Conservation (phyloP, 768 basidiomycete species). For the Russula foetens region DNA sequence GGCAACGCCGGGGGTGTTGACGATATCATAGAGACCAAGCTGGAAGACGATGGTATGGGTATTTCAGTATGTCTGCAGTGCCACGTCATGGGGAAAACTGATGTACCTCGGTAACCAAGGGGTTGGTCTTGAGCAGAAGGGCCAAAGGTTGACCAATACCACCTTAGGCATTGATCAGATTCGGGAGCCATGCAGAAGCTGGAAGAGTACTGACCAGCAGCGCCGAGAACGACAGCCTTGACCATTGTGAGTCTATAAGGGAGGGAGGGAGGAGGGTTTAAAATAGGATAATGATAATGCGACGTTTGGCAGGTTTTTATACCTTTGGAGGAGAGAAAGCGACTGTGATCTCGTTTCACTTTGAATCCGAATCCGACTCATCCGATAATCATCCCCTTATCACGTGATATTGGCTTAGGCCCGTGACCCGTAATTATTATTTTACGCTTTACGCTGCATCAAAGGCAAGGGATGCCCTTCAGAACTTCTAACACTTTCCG, state of each 20-base stretch:
- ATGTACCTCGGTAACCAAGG: constrained; percentile 65
- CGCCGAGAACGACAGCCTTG: constrained; percentile 94
- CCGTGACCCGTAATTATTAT: too few species aligned
- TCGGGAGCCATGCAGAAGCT: background rate
- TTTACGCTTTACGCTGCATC: too few species aligned
- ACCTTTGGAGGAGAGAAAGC: background rate
- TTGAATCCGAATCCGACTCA: too few species aligned
- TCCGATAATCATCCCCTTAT: background rate
- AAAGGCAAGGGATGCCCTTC: background rate
- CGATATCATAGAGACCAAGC: constrained; percentile 93
- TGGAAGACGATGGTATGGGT: constrained; percentile 24
- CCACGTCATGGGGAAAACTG: background rate
- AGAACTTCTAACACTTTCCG: background rate
- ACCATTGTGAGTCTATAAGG: constrained; percentile 32
- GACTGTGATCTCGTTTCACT: background rate
- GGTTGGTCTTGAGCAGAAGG: constrained; percentile 83
- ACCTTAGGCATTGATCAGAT: constrained; percentile 37
- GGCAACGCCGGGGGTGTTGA: constrained; percentile 95
- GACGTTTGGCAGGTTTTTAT: background rate
- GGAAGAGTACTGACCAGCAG: constrained; percentile 54
- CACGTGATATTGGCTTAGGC: background rate
- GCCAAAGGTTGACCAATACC: constrained; percentile 97
- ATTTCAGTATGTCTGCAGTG: background rate
- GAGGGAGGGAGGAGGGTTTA: background rate
- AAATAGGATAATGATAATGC: constrained; percentile 1